Conservation (phyloP, 345 rosid genomes). For the Salix brachista region DNA sequence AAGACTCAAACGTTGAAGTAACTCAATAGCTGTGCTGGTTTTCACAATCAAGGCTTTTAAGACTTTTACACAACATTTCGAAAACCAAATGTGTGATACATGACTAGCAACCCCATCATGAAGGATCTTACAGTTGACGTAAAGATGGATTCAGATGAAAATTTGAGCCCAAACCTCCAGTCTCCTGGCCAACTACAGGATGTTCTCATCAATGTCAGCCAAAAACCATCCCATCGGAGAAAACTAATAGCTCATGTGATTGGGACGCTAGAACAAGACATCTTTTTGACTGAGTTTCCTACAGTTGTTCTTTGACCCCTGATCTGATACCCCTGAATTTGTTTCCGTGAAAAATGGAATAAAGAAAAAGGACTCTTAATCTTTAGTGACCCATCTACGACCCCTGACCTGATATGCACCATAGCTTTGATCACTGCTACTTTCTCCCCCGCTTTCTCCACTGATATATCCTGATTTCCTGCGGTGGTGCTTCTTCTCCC, state of each 20-base stretch:
- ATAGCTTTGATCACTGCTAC: conserved; percentile 84
- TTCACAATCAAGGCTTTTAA: conserved; percentile 1
- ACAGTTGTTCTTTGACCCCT: not conserved
- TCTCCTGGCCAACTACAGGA: conserved; percentile 2
- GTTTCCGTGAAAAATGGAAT: not conserved
- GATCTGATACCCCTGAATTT: not conserved
- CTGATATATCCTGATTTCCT: conserved; percentile 63
- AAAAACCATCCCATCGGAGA: not conserved
- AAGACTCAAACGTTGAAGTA: not conserved
- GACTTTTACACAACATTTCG: conserved; percentile 20
- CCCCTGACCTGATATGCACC: conserved; percentile 71
- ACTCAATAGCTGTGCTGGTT: conserved; percentile 2
- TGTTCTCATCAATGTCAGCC: conserved; percentile 3
- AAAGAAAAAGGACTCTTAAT: conserved; percentile 31
- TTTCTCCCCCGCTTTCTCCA: conserved; percentile 94
- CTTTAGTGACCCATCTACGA: conserved; percentile 79
- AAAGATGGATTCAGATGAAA: conserved; percentile 5
- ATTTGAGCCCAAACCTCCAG: conserved; percentile 4
- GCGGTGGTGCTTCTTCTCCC: conserved; percentile 62
- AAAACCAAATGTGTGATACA: not conserved
- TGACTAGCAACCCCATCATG: not conserved
- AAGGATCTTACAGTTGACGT: not conserved
- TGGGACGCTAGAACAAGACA: not conserved
- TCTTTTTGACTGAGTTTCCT: not conserved
- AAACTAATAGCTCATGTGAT: not conserved